Evolutionary conservation across 1,284 basidiomycete species (phyloP).

Genomic region (Leccinum fuscescens): DNA sequence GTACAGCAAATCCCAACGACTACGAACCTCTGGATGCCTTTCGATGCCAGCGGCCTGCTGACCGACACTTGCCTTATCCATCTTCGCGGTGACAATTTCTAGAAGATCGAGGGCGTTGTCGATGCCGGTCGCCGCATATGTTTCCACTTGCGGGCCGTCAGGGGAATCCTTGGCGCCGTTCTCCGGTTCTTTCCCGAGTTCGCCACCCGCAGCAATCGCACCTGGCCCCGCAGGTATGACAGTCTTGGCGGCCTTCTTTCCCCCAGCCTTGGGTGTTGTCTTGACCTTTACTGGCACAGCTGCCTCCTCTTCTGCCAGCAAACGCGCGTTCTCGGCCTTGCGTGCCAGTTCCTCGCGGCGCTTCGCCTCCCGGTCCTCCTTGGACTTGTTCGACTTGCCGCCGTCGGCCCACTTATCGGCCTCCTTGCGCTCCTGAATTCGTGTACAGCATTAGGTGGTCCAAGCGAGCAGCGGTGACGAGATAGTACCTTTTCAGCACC

Average conservation of each 20-base stretch:
- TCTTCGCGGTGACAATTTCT: conserved; percentile 86
- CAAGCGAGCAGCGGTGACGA: conserved; percentile 1
- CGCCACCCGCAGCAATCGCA: conserved; percentile 73
- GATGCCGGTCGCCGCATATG: conserved; percentile 81
- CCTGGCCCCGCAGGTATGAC: conserved; percentile 68
- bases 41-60: conserved; percentile 84
- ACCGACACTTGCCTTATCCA: conserved; percentile 88
- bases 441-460: conserved; percentile 5
- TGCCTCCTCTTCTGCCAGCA: conserved; percentile 86
- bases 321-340: conserved; percentile 73
- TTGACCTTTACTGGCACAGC: conserved; percentile 63
- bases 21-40: conserved; percentile 87
- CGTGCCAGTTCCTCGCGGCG: conserved; percentile 70
- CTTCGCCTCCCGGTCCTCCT: conserved; percentile 76
- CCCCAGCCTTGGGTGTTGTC: conserved; percentile 60
- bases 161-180: conserved; percentile 23
- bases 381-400: conserved; percentile 59
- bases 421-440: conserved; percentile 69
- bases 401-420: conserved; percentile 78
- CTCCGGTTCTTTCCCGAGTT: conserved; percentile 36
- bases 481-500: conserved; percentile 55
- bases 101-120: conserved; percentile 92
- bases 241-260: conserved; percentile 50
- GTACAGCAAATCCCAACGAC: conserved; percentile 9
- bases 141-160: conserved; percentile 51